A percentile compares a stretch with the other conserved stretches of the same genome.
Evolutionary conservation across 768 basidiomycete species (phyloP).

Genomic region (Serpula lacrymans): DNA sequence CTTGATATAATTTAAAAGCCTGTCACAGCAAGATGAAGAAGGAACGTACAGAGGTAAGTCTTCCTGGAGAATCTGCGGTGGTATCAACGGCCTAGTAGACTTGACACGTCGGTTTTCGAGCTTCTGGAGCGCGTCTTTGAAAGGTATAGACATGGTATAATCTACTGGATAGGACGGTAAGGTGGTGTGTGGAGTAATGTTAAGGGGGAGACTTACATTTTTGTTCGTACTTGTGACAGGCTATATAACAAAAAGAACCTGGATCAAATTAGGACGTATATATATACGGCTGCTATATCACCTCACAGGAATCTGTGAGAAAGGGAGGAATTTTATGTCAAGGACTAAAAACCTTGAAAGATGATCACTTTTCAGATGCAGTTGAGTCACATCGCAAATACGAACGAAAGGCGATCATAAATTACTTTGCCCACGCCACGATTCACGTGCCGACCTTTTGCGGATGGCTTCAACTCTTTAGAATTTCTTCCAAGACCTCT

Average conservation of each 20-base stretch:
- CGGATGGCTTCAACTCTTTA: constrained; percentile 1
- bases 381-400: too few species aligned
- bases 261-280: too few species aligned
- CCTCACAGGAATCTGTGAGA: too few species aligned
- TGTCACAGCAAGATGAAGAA: background rate
- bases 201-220: constrained; percentile 19
- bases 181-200: constrained; percentile 15
- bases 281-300: constrained; percentile 12
- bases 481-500: constrained; percentile 10
- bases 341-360: too few species aligned
- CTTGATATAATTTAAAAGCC: constrained; percentile 33
- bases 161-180: constrained; percentile 28
- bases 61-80: constrained; percentile 92
- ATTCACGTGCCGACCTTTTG: constrained; percentile 4
- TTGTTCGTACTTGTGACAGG: background rate
- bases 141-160: constrained; percentile 63
- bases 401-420: too few species aligned
- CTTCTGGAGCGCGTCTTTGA: constrained; percentile 74
- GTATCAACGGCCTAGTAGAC: constrained; percentile 84
- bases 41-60: constrained; percentile 76
- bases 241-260: constrained; percentile 17
- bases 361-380: too few species aligned
- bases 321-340: too few species aligned
- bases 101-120: constrained; percentile 88
- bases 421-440: background rate